Percentiles rank a stretch among this genome's conserved stretches.
phyloP scores from a whole-genome alignment of 768 basidiomycete species.

The Psilocybe cyanescens region DNA sequence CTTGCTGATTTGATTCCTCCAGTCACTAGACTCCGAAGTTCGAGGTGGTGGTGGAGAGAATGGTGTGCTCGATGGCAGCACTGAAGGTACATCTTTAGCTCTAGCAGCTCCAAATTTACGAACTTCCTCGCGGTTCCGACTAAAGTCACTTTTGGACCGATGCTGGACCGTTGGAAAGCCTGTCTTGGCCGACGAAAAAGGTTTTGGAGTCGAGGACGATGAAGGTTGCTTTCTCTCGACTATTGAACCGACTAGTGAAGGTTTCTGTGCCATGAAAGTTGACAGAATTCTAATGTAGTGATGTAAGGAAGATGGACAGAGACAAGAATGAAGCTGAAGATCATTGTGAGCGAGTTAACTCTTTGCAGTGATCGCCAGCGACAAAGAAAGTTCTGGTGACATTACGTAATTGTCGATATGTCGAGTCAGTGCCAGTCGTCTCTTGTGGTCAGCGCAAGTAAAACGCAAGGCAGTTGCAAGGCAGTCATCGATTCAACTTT shows the following conservation, averaged over 20 bases:
- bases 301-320: constrained; percentile 4
- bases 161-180: constrained; percentile 72
- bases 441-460: background rate
- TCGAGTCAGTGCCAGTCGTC: no score
- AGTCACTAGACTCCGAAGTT: constrained; percentile 33
- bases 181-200: constrained; percentile 34
- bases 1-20: constrained; percentile 60
- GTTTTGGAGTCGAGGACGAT: constrained; percentile 27
- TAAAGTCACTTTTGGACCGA: constrained; percentile 67
- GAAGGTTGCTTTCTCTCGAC: constrained; percentile 47
- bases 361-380: background rate
- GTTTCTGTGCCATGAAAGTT: constrained; percentile 19
- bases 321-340: background rate
- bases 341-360: background rate
- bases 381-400: constrained; percentile 22
- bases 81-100: constrained; percentile 31
- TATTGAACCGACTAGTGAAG: constrained; percentile 45
- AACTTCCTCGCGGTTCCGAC: constrained; percentile 46
- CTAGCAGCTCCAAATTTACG: constrained; percentile 26
- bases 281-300: background rate
- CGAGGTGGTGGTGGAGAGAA: background rate
- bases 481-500: background rate
- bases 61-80: constrained; percentile 13
- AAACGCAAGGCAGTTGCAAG: background rate
- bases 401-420: constrained; percentile 24